Evolutionary conservation across 345 rosid species (phyloP), one percentile per base, ranked within the genome.

Genomic region (Populus alba): DNA sequence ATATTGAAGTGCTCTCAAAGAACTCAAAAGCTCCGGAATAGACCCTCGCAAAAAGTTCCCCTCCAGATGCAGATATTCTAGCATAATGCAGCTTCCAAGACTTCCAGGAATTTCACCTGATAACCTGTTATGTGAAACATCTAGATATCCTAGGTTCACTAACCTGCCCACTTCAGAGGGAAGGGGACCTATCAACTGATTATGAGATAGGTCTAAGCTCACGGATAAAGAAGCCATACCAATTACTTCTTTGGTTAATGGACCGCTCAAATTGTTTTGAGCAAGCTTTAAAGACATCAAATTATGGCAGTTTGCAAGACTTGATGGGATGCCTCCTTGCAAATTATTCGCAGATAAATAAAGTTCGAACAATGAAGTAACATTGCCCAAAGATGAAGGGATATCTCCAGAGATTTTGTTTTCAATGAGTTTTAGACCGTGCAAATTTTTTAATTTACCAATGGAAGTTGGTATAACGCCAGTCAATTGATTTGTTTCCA

Each of bases 311-410:
- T 74, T 68, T 10, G 25, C 68, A 12, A 79, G 22, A 59, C 33
- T 68, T n/a, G 70, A 27, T 33, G 62, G 72, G 41, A 79, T 67
- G 22, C 66, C 69, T 59, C 82, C 82, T 39, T 74, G 68, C 29
- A 79, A 57, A 37, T 47, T 55, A 43, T 84, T 84, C 2, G 2
- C 0, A 0, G 3, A 1, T 15, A 85, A 49, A 4, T 8, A 0
- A 20, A 79, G 62, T 6, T 3, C 3, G 12, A 4, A 3, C 6
- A 76, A 12, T 8, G 31, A 12, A 17, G 69, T 68, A 9, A 71
- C 38, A 35, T 71, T 82, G 3, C 68, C 55, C 0, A 79, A 3
- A 12, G 71, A 79, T 20, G 53, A 1, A 1, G 78, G 85, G 33
- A 85, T 79, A 0, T 10, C 7, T 23, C 83, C 82, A 0, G 22